Evolutionary conservation across 306 rosid species (phyloP).

Genomic region (Citrullus amarus): DNA sequence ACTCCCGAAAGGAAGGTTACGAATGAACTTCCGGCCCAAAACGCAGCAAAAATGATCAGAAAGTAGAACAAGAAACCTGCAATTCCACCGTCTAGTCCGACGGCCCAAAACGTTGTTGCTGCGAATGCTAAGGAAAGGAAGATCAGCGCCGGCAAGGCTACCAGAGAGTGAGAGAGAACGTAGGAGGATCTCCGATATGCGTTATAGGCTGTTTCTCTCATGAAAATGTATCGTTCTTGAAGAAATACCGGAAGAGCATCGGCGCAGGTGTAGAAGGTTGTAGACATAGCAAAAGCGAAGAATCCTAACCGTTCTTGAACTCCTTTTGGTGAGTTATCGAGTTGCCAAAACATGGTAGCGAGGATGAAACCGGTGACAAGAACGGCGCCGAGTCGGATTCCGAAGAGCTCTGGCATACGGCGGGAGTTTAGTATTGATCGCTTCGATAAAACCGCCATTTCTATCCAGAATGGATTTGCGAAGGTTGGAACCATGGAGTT

Average conservation of each 20-base stretch:
- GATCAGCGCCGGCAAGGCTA: slow-evolving; percentile 34
- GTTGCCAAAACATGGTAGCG: slow-evolving; percentile 77
- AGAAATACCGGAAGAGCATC: slow-evolving; percentile 89
- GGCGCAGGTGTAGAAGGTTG: slow-evolving; percentile 88
- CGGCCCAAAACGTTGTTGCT: slow-evolving; percentile 69
- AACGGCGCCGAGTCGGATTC: slow-evolving; percentile 63
- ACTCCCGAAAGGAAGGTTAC: slow-evolving; percentile 82
- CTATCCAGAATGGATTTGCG: slow-evolving; percentile 63
- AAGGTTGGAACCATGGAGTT: slow-evolving; percentile 59
- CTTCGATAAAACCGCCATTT: slow-evolving; percentile 46
- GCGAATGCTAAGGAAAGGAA: slow-evolving; percentile 55
- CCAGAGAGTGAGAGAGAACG: slow-evolving; percentile 53
- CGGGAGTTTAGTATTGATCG: slow-evolving; percentile 49
- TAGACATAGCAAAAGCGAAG: slow-evolving; percentile 95
- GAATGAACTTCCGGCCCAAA: slow-evolving; percentile 92
- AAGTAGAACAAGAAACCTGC: slow-evolving; percentile 57
- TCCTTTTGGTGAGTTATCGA: slow-evolving; percentile 66
- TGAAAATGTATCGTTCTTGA: slow-evolving; percentile 81
- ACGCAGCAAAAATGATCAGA: slow-evolving; percentile 49
- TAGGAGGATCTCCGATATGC: slow-evolving; percentile 73
- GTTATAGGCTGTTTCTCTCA: slow-evolving; percentile 84
- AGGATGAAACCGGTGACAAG: slow-evolving; percentile 73
- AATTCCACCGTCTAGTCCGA: slow-evolving; percentile 76
- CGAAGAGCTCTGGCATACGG: slow-evolving; percentile 62
- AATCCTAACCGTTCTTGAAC: slow-evolving; percentile 79